A percentile compares a stretch with the other conserved stretches of the same genome.
Evolutionary conservation across 148 eudicot genomes (phyloP).

Genomic region (Linanthus parryae): DNA sequence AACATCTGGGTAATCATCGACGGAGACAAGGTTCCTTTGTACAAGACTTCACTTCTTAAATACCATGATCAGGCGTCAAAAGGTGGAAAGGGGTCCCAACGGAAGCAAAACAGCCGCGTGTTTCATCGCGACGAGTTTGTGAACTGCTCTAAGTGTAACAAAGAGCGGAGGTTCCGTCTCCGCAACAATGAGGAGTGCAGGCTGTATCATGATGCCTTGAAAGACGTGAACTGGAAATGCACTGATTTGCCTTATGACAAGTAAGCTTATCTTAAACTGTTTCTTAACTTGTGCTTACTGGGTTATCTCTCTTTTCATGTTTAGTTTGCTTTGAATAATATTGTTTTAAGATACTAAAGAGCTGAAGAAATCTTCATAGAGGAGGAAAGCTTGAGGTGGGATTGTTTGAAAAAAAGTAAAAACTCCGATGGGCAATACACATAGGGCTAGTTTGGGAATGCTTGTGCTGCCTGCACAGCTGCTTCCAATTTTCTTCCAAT

Average conservation of each 20-base stretch:
- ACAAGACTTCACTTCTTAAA: slow-evolving; percentile 54
- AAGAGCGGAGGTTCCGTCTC: slow-evolving; percentile 60
- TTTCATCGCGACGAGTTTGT: slow-evolving; percentile 77
- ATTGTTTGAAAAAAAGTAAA: too few species aligned
- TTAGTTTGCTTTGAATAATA: too few species aligned
- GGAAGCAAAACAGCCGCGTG: slow-evolving; percentile 24
- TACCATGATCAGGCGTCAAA: slow-evolving; percentile 41
- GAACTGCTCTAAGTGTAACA: slow-evolving; percentile 44
- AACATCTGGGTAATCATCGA: slow-evolving; percentile 57
- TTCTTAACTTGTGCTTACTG: too few species aligned
- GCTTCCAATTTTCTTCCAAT: too few species aligned
- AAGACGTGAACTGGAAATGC: slow-evolving; percentile 53
- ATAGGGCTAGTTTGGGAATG: too few species aligned
- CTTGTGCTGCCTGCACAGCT: too few species aligned
- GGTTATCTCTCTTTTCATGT: too few species aligned
- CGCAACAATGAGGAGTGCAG: slow-evolving; percentile 59
- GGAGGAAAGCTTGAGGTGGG: too few species aligned
- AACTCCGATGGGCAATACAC: too few species aligned
- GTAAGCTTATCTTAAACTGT: slow-evolving; percentile 22
- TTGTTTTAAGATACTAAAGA: too few species aligned
- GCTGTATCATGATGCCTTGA: slow-evolving; percentile 55
- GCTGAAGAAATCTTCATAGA: too few species aligned
- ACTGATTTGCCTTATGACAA: slow-evolving; percentile 54
- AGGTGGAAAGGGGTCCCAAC: slow-evolving; percentile 28
- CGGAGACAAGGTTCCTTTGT: slow-evolving; percentile 64